Evolutionary conservation across 805 yeast species (phyloP), one percentile per base, ranked within the genome.

Genomic region (Kuraishia hungarica): DNA sequence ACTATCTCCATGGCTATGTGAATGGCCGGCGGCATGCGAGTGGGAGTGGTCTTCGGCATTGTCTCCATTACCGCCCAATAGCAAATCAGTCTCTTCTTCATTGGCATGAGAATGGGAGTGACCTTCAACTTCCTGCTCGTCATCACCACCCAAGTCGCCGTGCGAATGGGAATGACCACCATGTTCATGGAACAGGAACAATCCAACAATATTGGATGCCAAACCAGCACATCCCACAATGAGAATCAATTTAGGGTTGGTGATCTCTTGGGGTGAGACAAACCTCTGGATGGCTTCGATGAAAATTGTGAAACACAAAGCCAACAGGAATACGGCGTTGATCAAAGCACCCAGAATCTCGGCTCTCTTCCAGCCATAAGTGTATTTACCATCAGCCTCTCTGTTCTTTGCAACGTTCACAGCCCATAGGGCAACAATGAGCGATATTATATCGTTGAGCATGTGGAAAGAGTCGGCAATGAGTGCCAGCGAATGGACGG

Each of bases 331-430:
- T 10, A 94, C 97, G 2, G 97, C 97, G 66, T 93, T 93, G 61
- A 93, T 81, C 57, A 93, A 77, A 8, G 98, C 99, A 55, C 99
- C 99, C 58, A 93, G 76, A 54, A 93, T 92, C 70, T 93, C 99
- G 4, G 98, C 98, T 61, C 99, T 79, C 69, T 93, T 96, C 96
- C 97, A 90, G 19, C 99, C 99, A 64, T 94, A 93, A 2, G 98
- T 94, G 72, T 89, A 93, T 56, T 84, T 85, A 2, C 94, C 86
- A 67, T 90, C 94, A 0, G 97, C 94, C 28, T 84, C 82, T 63
- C 83, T 81, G 47, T 82, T 82, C 62, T 87, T 87, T 54, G 97
- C 91, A 13, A 91, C 97, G 58, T 81, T 81, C 21, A 94, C 98
- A 0, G 99, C 99, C 97, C 97, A 93, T 35, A 92, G 74, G 0